Base-by-base conservation (phyloP, 1,284 basidiomycete genomes). In the Pterulicium gracile region DNA sequence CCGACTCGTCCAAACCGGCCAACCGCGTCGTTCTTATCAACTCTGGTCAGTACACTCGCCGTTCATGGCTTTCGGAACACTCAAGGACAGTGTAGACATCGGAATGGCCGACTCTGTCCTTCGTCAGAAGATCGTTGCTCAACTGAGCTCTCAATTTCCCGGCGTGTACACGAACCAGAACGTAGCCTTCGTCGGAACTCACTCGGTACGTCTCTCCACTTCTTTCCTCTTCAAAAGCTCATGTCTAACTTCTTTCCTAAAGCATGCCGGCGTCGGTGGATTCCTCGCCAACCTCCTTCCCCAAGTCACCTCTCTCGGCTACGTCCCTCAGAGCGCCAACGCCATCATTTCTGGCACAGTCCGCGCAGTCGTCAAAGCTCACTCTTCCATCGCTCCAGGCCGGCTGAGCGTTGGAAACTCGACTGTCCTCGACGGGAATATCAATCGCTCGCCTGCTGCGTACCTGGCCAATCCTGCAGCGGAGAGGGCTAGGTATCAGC, bases 21-120 rank as follows among this genome's bases (percentile, higher is more conserved):
- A 73, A 81, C 47, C 71, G 84, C 18, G 61, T 89, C 50, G 73
- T 89, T 2, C 82, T 88, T 58, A 78, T 90, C 61, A 89, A 88
- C 55, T 72, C 85, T 18, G 81, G 81, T 75, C 60, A 56, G 63
- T 52, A 18, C 22, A 32, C 12, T 34, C 40, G 24, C 21, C 19
- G 45, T 42, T 42, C 24, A 44, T 41, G 21, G 15, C 23, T 18
- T 36, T 47, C 15, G 23, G 20, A 36, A 41, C 24, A 24, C 3
- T 19, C 35, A n/a, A n/a, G n/a, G n/a, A n/a, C n/a, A n/a, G n/a
- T 43, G 13, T 22, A 77, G 83, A 88, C 59, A 84, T 86, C 42
- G 79, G 75, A 27, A 84, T 87, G 80, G 88, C 88, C 15, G 88
- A 90, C 58, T 79, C 77, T 0, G 88, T 84, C 20, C 66, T 88